Evolutionary conservation across 495 filamentous ascomycete genomes (phyloP).

Genomic region (Poronia punctata): DNA sequence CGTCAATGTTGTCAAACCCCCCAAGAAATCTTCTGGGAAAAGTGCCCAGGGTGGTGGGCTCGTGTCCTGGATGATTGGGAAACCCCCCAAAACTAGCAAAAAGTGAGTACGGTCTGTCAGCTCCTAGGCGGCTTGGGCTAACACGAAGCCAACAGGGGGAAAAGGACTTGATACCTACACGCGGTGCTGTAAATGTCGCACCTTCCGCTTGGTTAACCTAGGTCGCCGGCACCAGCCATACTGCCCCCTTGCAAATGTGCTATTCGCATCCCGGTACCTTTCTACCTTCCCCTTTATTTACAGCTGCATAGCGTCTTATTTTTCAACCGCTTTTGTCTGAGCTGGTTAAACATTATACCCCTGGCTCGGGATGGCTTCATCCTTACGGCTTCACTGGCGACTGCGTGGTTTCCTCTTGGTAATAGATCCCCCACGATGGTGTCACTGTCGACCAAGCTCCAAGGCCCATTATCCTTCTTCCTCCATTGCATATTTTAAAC

Average conservation of each 20-base stretch:
- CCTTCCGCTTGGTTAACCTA: too few relatives aligned
- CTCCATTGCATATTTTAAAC: conserved; percentile 2
- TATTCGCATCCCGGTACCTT: too few relatives aligned
- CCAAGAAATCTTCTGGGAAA: conserved; percentile 22
- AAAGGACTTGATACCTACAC: too few relatives aligned
- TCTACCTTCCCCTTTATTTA: conserved; percentile 6
- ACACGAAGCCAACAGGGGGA: too few relatives aligned
- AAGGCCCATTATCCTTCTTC: too few relatives aligned
- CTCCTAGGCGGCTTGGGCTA: too few relatives aligned
- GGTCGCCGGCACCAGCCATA: too few relatives aligned
- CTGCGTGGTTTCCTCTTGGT: conserved; percentile 16
- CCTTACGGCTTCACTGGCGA: conserved; percentile 21
- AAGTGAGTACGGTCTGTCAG: conserved; percentile 12
- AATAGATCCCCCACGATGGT: too few relatives aligned
- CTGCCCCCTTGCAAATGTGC: too few relatives aligned
- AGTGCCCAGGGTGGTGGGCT: conserved; percentile 18
- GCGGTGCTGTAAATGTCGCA: too few relatives aligned
- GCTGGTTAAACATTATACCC: conserved; percentile 30
- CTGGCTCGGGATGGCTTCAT: conserved; percentile 20
- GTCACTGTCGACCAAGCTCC: too few relatives aligned
- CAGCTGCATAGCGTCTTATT: conserved; percentile 10
- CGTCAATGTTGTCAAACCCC: conserved; percentile 13
- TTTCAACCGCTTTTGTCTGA: conserved; percentile 13
- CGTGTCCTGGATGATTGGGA: conserved; percentile 34
- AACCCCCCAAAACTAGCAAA: conserved; percentile 20